Base-by-base conservation (phyloP, 75 land plant species). In the Pinus taeda region DNA sequence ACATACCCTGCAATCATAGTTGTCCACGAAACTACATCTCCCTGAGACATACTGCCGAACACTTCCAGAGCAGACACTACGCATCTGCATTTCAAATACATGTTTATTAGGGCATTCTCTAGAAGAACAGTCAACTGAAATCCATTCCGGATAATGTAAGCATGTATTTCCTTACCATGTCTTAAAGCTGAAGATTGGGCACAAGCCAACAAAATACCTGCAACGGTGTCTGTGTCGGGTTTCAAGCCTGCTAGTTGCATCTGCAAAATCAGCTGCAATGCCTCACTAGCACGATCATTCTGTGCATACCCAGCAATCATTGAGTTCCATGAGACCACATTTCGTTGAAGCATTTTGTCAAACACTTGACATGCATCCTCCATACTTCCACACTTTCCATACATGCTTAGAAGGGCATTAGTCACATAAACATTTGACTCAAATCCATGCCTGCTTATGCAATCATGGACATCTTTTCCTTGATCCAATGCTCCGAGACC, bases 81-180 rank as follows among this genome's bases (percentile, higher is more conserved):
- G 64, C 81, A 45, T 49, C 89, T 86, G 80, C 93, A 93, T 73
- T 88, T 93, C 57, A 88, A 86, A 76, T 90, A 93, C 93, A 93
- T 88, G 37, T 88, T 88, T 59, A 83, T 78, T 24, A 93, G 81
- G 12, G 92, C 77, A 76, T 81, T 82, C 6, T 79, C 77, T 14
- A 86, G 86, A 78, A 83, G 63, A 53, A 85, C 80, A 55, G 85
- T 85, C n/a, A 17, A 67, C 82, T 88, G 83, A 75, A 12, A 74
- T 0, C 55, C 36, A 33, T 83, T 56, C 6, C 83, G 81, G 60
- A 59, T 74, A 71, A 37, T 33, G 74, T 77, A 81, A 37, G 80
- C 83, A 65, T 92, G 91, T 1, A 92, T 56, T 75, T 75, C 72
- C 56, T 77, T 4, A 4, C 85, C 94, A 57, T 87, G 30, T 73